These are phyloP conservation scores for Calonectria fujianensis DNA, from an alignment of 2,329 filamentous ascomycete genomes.

Conservation along the genomic window DNA sequence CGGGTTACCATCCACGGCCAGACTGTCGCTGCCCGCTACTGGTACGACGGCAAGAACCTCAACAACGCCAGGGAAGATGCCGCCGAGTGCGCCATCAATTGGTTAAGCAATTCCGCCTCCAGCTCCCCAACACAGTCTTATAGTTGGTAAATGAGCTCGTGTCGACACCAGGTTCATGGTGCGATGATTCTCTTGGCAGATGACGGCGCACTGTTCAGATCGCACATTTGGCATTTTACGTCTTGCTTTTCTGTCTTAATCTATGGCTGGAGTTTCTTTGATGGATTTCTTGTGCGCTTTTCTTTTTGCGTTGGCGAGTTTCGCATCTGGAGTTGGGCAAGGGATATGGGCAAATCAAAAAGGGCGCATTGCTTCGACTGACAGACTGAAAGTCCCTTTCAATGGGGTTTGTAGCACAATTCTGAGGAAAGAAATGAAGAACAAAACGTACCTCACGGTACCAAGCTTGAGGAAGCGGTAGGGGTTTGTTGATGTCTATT, in stretches of 20 bases:
- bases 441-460: constrained; percentile 39
- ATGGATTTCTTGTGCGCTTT: constrained; percentile 30
- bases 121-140: constrained; percentile 53
- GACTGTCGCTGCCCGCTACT: constrained; percentile 84
- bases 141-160: constrained; percentile 45
- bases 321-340: constrained; percentile 51
- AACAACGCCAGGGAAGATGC: constrained; percentile 94
- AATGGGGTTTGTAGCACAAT: constrained; percentile 28
- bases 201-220: constrained; percentile 24
- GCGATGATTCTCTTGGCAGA: background rate
- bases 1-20: constrained; percentile 82
- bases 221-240: constrained; percentile 31
- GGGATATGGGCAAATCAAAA: constrained; percentile 43
- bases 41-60: constrained; percentile 93
- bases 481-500: constrained; percentile 32
- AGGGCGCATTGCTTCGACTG: constrained; percentile 40
- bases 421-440: constrained; percentile 27
- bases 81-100: constrained; percentile 85
- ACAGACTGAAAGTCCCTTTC: constrained; percentile 30
- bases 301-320: constrained; percentile 36
- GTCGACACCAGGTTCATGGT: background rate
- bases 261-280: constrained; percentile 37
- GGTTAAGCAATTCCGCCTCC: constrained; percentile 66
- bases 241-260: constrained; percentile 38
- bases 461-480: constrained; percentile 36